Base-by-base conservation (phyloP, 2,329 filamentous ascomycete species). In the Aplosporella prunicola region DNA sequence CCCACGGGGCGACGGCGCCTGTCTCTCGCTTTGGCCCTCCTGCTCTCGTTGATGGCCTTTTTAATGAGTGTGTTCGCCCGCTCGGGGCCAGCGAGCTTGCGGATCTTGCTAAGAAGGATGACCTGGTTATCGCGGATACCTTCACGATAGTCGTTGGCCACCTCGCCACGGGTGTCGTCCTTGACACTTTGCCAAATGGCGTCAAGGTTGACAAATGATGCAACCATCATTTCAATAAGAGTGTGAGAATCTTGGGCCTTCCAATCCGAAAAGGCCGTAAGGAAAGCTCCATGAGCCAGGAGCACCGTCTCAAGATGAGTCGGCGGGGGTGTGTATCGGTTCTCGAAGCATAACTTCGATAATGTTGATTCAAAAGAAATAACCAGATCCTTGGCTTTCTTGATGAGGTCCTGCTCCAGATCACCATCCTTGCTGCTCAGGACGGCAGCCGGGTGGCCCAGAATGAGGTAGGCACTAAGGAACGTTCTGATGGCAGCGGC, bases 151-250 rank as follows among this genome's bases (percentile, higher is more conserved):
- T 86, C 76, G 13, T 75, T 76, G 1, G 81, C 75, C 2, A 86
- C 82, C 11, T 78, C 75, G 25, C 80, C 77, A 32, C 83, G 78
- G 0, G 77, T 82, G 35, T 79, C 78, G 49, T 86, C 78, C 56
- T 86, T 87, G 54, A 91, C 82, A 3, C 80, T 83, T 53, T 87
- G 81, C 69, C 82, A 82, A 32, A 89, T 89, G 23, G 80, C 80
- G 51, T 91, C 84, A 2, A 91, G 71, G 53, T 87, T 83, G 13
- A 88, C 82, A 56, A 89, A 88, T 46, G 86, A 82, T 51, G 84
- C 72, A n/a, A 89, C 70, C 83, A 91, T 88, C 39, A 85, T 80
- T 49, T 88, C 81, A 35, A 89, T 76, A 4, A 91, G 66, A 0
- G 82, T 78, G 37, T 78, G 78, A 0, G 82, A 84, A 53, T 89